Percentiles rank a stretch among this genome's conserved stretches.
Evolutionary conservation across 352 stramenopile genomes (phyloP).

Genomic region (Pythium aristosporum): DNA sequence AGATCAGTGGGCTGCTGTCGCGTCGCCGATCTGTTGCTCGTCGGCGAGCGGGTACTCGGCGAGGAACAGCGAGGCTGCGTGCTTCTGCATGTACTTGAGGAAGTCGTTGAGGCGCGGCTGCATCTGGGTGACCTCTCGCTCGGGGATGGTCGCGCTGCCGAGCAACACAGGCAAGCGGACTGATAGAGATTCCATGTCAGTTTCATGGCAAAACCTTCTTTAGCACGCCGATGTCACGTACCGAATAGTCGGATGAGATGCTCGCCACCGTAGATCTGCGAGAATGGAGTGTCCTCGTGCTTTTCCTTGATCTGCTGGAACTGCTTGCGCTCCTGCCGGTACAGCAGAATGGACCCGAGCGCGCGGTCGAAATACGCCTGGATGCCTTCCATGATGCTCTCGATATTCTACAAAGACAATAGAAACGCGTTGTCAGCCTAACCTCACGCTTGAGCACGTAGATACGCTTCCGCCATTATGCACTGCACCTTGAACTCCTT

Average conservation of each 20-base stretch:
- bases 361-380: conserved; percentile 89
- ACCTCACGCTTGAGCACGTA: neutral
- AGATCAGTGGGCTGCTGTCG: conserved; percentile 6
- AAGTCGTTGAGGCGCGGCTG: conserved; percentile 80
- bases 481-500: conserved; percentile 66
- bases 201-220: neutral
- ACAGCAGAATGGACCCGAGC: conserved; percentile 89
- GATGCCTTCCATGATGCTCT: conserved; percentile 82
- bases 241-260: conserved; percentile 90
- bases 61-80: conserved; percentile 66
- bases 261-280: conserved; percentile 91
- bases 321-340: conserved; percentile 89
- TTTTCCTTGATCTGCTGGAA: conserved; percentile 77
- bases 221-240: conserved; percentile 31
- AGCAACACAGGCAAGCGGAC: conserved; percentile 82
- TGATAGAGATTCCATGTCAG: conserved; percentile 20
- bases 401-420: conserved; percentile 46
- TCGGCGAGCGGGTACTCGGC: conserved; percentile 59
- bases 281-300: conserved; percentile 59
- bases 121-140: conserved; percentile 61
- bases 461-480: neutral
- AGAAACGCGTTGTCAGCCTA: neutral
- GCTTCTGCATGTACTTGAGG: conserved; percentile 82
- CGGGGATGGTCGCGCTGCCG: conserved; percentile 50
- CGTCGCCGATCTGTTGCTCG: conserved; percentile 49